Percentiles rank a stretch among this genome's conserved stretches.
Evolutionary conservation across 441 rosid genomes (phyloP).

Genomic region (Omphalea diandra): DNA sequence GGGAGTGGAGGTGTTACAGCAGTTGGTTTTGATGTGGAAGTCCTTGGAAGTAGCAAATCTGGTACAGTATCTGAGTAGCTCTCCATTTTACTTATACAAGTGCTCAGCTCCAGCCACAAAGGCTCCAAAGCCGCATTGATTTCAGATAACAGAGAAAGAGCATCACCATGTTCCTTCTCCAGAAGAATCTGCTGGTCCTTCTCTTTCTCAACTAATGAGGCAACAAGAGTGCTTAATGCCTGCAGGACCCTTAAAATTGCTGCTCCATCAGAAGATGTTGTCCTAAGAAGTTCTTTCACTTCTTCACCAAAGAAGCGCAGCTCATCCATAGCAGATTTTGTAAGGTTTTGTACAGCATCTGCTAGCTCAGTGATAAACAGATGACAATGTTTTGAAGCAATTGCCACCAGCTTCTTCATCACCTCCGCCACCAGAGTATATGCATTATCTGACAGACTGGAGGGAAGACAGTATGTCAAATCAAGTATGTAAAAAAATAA

Average conservation of each 20-base stretch:
- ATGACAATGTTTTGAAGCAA: conserved; percentile 84
- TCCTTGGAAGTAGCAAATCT: conserved; percentile 37
- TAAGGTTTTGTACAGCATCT: conserved; percentile 64
- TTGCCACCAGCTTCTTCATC: conserved; percentile 81
- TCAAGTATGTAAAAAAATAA: background rate
- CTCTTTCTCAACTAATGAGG: conserved; percentile 54
- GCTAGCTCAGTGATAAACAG: conserved; percentile 82
- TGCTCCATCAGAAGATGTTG: conserved; percentile 85
- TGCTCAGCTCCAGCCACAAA: conserved; percentile 81
- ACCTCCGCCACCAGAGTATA: conserved; percentile 87
- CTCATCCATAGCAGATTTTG: conserved; percentile 81
- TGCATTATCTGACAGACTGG: conserved; percentile 92
- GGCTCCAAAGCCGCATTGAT: conserved; percentile 81
- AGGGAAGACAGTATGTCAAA: conserved; percentile 25
- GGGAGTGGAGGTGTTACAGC: conserved; percentile 75
- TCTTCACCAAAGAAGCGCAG: conserved; percentile 78
- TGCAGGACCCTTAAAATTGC: conserved; percentile 90
- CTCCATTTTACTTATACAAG: conserved; percentile 88
- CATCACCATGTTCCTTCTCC: conserved; percentile 52
- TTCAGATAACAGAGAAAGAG: conserved; percentile 63
- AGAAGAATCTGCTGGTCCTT: conserved; percentile 49
- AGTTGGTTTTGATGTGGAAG: conserved; percentile 50
- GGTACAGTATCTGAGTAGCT: conserved; percentile 65
- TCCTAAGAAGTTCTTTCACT: conserved; percentile 69
- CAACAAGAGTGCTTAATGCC: conserved; percentile 76